These are phyloP conservation scores for Ogataea nonfermentans DNA, from an alignment of 805 yeast species.

Conservation along the genomic window DNA sequence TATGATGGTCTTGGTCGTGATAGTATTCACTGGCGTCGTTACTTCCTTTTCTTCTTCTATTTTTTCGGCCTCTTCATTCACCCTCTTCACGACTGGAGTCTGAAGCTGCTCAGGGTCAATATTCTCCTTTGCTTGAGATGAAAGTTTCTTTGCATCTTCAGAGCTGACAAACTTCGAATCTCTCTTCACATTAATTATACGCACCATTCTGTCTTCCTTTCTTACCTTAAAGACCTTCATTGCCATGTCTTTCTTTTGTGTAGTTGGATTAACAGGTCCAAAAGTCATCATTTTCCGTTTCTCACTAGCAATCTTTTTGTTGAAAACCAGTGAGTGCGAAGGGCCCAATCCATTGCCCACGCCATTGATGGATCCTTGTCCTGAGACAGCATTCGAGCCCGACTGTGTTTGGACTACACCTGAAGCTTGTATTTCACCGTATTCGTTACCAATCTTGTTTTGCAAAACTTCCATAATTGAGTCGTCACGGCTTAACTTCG, in stretches of 20 bases:
- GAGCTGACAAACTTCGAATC: constrained; percentile 21
- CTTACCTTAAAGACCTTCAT: constrained; percentile 22
- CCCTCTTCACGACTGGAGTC: constrained; percentile 1
- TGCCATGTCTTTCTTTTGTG: constrained; percentile 7
- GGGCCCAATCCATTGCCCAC: constrained; percentile 58
- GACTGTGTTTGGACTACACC: constrained; percentile 46
- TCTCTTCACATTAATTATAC: constrained; percentile 21
- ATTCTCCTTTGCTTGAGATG: constrained; percentile 14
- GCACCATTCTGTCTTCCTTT: constrained; percentile 23
- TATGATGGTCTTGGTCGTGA: background rate
- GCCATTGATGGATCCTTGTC: constrained; percentile 12
- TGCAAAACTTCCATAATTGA: constrained; percentile 21
- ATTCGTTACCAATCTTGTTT: constrained; percentile 34
- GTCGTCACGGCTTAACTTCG: constrained; percentile 25
- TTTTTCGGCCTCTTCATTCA: constrained; percentile 1
- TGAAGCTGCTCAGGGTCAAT: background rate
- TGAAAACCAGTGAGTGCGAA: constrained; percentile 53
- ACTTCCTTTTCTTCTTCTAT: background rate
- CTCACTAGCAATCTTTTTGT: constrained; percentile 44
- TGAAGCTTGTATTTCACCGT: constrained; percentile 59
- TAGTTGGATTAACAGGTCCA: constrained; percentile 16
- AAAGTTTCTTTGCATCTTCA: constrained; percentile 21
- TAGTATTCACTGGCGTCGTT: background rate
- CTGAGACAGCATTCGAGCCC: constrained; percentile 28
- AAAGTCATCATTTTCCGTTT: constrained; percentile 38